Evolutionary conservation across 305 asterid genomes (phyloP), one percentile per base, ranked within the genome.

Genomic region (Fraxinus sp.): DNA sequence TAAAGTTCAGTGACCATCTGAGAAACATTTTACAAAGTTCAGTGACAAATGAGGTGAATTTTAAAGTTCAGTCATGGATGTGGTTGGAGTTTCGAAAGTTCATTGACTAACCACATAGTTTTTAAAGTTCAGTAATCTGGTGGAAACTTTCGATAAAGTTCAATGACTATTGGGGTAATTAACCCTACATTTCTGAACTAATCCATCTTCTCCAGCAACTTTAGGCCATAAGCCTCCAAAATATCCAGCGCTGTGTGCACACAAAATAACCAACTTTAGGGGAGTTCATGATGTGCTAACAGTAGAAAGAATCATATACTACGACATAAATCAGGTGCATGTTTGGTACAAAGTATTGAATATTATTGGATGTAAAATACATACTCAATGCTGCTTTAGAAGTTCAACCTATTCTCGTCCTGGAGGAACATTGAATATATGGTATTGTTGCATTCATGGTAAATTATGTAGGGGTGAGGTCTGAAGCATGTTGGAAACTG

Each of bases 201-300:
- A 71, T 92, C 94, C 22, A 84, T 84, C 86, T 88, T 96, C 93
- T 94, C 97, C 88, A 88, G 73, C 92, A 96, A 79, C 88, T 90
- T 92, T 91, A 96, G 88, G 49, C 97, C 99, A 83, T 92, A 93
- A 1, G 92, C 97, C 86, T 91, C 94, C 81, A 93, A 81, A 59
- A 92, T 90, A 33, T 92, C 94, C 82, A 95, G 89, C 22, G 94
- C 99, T 94, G 97, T 84, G 76, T 7, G 6, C 59, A 79, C 5
- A 78, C 35, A 79, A 20, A 52, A 5, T 72, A 52, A 37, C 20
- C 9, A 44, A 30, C 18, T 22, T 18, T 14, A 80, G 16, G 32
- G 1, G 78, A 68, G 37, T 41, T 33, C 22, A 11, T 30, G 26
- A 78, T 9, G 73, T 24, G 14, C 74, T 71, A 32, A 78, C 46